Base-by-base conservation (phyloP, 2,329 filamentous ascomycete species). In the Diaporthe amygdali region DNA sequence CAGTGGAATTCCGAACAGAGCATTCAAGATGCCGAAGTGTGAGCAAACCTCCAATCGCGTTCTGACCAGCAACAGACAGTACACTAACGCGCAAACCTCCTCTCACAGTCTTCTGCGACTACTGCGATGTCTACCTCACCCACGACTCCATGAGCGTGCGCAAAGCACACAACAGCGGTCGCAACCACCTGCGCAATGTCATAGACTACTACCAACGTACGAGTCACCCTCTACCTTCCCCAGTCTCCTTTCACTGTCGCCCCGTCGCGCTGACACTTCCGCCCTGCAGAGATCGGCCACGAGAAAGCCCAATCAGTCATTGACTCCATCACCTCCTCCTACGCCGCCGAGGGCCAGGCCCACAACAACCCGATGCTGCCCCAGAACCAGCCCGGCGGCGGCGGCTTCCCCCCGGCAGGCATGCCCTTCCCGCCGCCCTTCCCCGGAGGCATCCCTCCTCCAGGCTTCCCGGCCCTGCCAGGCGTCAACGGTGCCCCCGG, bases 91-190 rank as follows among this genome's bases (percentile, higher is more conserved):
- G 30, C 30, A 27, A 15, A 25, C 12, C 30, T 32, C 20, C n/a
- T 77, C 76, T 75, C 69, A 75, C 49, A 94, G 92, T 93, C 89
- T 94, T 94, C 82, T 94, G 95, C 88, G 96, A 99, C 83, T 99
- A 99, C 85, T 99, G 96, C 90, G 96, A 99, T 93, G 96, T 99
- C 83, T 99, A 99, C 89, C 93, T 99, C 78, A 99, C 96, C 76
- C 96, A 99, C 89, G 96, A 99, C 88, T 97, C 95, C 55, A 98
- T 98, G 96, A 97, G 95, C 84, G 96, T 99, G 84, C 95, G 96
- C 78, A 98, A 98, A 86, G 96, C 96, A 63, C 96, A 99, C 84
- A 99, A 99, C 87, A 93, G 91, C 81, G 96, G 96, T 74, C 91
- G 96, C 78, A 99, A 99, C 85, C 96, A 99, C 81, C 86, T 99